Evolutionary conservation across 164 flowering plant species (phyloP).

Genomic region (Chimonanthus praecox): DNA sequence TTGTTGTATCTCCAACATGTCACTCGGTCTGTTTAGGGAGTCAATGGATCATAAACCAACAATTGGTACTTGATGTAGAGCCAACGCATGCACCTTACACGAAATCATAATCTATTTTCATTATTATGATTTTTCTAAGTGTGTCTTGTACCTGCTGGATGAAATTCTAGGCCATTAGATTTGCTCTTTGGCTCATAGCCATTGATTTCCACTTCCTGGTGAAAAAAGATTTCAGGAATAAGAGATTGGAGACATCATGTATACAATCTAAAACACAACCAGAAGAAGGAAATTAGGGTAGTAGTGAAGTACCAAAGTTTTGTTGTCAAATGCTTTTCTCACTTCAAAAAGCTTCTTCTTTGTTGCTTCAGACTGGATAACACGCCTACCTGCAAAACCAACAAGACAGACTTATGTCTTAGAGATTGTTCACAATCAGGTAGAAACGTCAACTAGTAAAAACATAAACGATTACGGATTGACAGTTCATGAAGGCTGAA

Average conservation of each 20-base stretch:
- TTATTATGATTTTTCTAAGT: not conserved
- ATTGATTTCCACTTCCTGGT: conserved; percentile 39
- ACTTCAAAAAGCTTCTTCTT: conserved; percentile 59
- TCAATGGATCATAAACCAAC: not conserved
- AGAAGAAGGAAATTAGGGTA: conserved; percentile 18
- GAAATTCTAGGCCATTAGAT: conserved; percentile 16
- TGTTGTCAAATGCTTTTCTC: conserved; percentile 37
- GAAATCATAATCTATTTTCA: not conserved
- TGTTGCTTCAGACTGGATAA: conserved; percentile 55
- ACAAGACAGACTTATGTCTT: not conserved
- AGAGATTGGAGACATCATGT: not conserved
- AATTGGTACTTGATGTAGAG: not conserved
- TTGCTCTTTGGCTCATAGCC: conserved; percentile 28
- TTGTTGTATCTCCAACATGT: not conserved
- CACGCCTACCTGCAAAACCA: conserved; percentile 59
- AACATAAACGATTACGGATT: too few species aligned
- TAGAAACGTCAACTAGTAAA: too few species aligned
- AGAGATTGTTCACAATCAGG: too few species aligned
- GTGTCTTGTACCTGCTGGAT: conserved; percentile 17
- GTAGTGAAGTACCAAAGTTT: too few species aligned
- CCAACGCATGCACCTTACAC: not conserved
- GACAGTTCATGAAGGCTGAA: too few species aligned
- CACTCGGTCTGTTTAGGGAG: not conserved
- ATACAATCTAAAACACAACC: not conserved
- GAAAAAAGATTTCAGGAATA: not conserved